Base-by-base conservation (phyloP, 345 rosid species). In the Linum lewisii region DNA sequence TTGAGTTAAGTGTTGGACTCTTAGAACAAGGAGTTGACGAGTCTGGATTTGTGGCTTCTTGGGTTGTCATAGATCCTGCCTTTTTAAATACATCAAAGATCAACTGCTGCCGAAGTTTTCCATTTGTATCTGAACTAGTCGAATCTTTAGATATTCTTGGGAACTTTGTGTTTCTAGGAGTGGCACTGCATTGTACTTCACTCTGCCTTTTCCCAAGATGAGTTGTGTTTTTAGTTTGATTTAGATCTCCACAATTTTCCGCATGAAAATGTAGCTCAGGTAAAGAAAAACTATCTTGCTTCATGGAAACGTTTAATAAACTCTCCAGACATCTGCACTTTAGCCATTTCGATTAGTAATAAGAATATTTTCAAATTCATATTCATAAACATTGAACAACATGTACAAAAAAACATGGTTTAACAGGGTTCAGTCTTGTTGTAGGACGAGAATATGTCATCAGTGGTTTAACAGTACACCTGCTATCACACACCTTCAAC, bases 311-410 rank as follows among this genome's bases (percentile, higher is more conserved):
- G 66, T 80, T 75, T 75, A 89, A 74, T 69, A 84, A 75, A 83
- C 85, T 74, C 75, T 89, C 97, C 68, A 86, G 71, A 75, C 79
- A 80, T 73, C 94, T 89, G 90, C 69, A 68, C 57, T 60, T 47
- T 54, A 52, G 69, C 54, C 60, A 54, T 55, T 57, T 64, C 66
- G 56, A 65, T 75, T 68, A 73, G 63, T 71, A 56, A 2, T 24
- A n/a, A 45, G 8, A 42, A n/a, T n/a, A n/a, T n/a, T 49, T 29
- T 3, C 25, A 14, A 52, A 29, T 34, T 19, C 26, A 14, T 18
- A 38, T 54, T 72, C 57, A 64, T n/a, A 22, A 36, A 45, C 45
- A 68, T 67, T 51, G 54, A 49, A 54, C 23, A n/a, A n/a, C 42
- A 10, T 59, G 54, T 13, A 55, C 38, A 42, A 65, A 65, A 52